Percentiles rank a stretch among this genome's conserved stretches.
phyloP scores from a whole-genome alignment of 2,329 filamentous ascomycete species.

The Fusarium sp. region DNA sequence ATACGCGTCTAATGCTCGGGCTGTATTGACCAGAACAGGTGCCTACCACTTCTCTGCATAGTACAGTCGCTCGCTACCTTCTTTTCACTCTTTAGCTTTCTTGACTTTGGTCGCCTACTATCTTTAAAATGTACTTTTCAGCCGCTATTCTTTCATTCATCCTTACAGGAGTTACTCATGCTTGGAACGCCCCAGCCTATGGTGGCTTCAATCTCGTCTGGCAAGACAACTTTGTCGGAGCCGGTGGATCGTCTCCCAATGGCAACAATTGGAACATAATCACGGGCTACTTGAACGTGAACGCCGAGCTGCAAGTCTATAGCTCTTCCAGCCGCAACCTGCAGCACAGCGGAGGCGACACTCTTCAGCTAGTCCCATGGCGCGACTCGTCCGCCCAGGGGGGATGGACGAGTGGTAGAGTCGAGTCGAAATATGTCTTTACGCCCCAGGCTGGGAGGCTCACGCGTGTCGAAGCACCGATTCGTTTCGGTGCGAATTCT shows the following conservation, averaged over 20 bases:
- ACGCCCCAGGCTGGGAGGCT: constrained; percentile 51
- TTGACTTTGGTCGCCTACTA: not conserved
- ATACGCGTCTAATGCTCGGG: not conserved
- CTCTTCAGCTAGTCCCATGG: constrained; percentile 59
- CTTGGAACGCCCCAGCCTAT: constrained; percentile 48
- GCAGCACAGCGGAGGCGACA: constrained; percentile 58
- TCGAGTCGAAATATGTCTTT: constrained; percentile 58
- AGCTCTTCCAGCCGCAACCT: constrained; percentile 54
- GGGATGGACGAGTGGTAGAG: constrained; percentile 60
- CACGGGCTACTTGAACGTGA: constrained; percentile 52
- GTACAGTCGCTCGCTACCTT: not conserved
- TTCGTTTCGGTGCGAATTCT: constrained; percentile 52
- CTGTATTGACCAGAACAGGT: not conserved
- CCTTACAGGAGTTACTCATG: not conserved
- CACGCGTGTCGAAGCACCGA: constrained; percentile 54
- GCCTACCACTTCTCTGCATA: not conserved
- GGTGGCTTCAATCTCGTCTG: constrained; percentile 54
- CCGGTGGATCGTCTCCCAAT: constrained; percentile 50
- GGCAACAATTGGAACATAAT: constrained; percentile 56
- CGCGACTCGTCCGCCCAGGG: constrained; percentile 43
- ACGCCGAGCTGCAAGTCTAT: constrained; percentile 60
- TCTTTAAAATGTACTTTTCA: not conserved
- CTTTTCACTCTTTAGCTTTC: not conserved
- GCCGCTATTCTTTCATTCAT: not conserved
- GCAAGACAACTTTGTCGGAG: constrained; percentile 56